A percentile compares a stretch with the other conserved stretches of the same genome.
Evolutionary conservation across 1,139 yeast genomes (phyloP).

Genomic region (Blastobotrys persicus): DNA sequence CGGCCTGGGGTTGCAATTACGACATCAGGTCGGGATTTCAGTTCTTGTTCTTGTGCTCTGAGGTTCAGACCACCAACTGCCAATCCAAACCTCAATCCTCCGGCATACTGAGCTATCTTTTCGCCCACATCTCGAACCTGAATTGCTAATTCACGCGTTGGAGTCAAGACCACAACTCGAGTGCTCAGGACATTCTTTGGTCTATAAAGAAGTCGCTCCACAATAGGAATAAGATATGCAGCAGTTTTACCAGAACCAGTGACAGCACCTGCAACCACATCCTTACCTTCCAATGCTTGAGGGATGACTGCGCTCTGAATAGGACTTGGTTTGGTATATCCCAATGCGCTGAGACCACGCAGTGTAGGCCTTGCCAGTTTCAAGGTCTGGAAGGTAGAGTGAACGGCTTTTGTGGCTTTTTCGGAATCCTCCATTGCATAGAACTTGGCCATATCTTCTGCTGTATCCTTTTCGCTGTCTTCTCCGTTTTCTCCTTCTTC

Average conservation of each 20-base stretch:
- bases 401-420: conserved; percentile 42
- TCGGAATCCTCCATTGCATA: conserved; percentile 37
- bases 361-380: conserved; percentile 87
- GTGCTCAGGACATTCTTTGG: conserved; percentile 85
- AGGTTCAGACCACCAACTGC: conserved; percentile 98
- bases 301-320: conserved; percentile 94
- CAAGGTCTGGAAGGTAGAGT: conserved; percentile 68
- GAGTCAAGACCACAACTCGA: conserved; percentile 84
- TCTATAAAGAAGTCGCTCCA: conserved; percentile 85
- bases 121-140: conserved; percentile 94
- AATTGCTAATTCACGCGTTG: conserved; percentile 96
- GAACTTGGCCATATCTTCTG: conserved; percentile 35
- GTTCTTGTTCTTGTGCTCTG: conserved; percentile 91
- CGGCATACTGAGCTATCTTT: conserved; percentile 73
- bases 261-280: conserved; percentile 98
- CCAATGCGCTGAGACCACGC: conserved; percentile 75
- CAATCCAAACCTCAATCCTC: conserved; percentile 75
- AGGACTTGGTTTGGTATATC: conserved; percentile 85
- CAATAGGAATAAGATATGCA: conserved; percentile 92
- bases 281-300: conserved; percentile 86
- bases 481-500: conserved; percentile 36
- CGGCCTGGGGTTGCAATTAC: conserved; percentile 98
- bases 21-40: conserved; percentile 88
- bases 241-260: conserved; percentile 99
- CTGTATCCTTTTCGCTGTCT: conserved; percentile 32